Evolutionary conservation across 495 filamentous ascomycete genomes (phyloP).

Genomic region (Daldinia childiae): DNA sequence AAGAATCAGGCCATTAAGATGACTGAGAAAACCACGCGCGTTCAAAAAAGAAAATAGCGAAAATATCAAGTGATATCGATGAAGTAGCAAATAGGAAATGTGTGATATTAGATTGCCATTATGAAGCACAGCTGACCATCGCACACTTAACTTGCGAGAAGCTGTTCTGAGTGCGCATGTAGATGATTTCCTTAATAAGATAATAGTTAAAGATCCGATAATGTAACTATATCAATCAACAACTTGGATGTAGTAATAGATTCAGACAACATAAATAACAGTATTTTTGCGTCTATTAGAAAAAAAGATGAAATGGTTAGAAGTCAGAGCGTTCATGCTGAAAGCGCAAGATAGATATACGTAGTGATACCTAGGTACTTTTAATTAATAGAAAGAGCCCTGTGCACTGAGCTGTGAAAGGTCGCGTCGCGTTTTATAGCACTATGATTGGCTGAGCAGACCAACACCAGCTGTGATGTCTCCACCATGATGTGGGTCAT

Average conservation of each 20-base stretch:
- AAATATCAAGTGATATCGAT: neutral
- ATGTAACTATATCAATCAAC: neutral
- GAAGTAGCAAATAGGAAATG: neutral
- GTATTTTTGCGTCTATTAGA: neutral
- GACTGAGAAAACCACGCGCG: too few relatives aligned
- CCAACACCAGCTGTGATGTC: neutral
- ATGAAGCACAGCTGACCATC: neutral
- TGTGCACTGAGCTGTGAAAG: slow-evolving; percentile 2
- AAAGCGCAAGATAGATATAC: neutral
- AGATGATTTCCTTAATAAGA: neutral
- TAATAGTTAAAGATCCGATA: neutral
- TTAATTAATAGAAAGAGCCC: neutral
- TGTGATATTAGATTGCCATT: neutral
- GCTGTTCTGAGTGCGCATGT: neutral
- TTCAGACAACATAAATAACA: neutral
- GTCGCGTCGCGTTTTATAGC: slow-evolving; percentile 16
- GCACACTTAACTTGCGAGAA: neutral
- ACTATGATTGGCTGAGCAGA: neutral
- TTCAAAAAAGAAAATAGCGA: neutral
- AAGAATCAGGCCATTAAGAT: neutral
- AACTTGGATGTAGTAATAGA: neutral
- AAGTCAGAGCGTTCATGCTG: neutral
- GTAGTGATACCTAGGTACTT: neutral
- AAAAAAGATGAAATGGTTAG: slow-evolving; percentile 6
- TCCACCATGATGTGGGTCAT: neutral